phyloP scores from a whole-genome alignment of 176 grass and related monocot species.

The Calamus simplicifolius region DNA sequence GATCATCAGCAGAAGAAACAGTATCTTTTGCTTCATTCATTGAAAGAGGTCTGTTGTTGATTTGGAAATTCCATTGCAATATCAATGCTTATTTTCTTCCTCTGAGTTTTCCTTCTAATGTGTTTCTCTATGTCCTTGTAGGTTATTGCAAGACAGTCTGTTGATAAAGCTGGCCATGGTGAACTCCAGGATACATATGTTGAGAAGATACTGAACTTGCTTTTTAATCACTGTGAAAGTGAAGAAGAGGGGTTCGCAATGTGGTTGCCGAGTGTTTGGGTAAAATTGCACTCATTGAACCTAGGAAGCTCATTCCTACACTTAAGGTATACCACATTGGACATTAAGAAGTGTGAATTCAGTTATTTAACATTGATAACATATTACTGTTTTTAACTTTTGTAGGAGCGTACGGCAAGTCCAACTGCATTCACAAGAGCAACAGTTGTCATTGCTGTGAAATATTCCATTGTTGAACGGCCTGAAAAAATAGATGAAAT shows the following conservation, averaged over 20 bases:
- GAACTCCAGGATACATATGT: slow-evolving; percentile 71
- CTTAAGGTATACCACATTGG: slow-evolving; percentile 38
- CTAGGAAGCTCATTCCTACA: slow-evolving; percentile 66
- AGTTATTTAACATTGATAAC: not conserved
- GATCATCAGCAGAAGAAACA: slow-evolving; percentile 96
- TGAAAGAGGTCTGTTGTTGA: slow-evolving; percentile 59
- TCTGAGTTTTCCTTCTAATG: slow-evolving; percentile 7
- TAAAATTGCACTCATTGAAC: slow-evolving; percentile 86
- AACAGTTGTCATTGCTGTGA: slow-evolving; percentile 83
- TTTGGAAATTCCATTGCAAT: slow-evolving; percentile 6
- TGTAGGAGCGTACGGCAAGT: slow-evolving; percentile 62
- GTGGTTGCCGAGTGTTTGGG: slow-evolving; percentile 91
- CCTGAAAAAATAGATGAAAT: slow-evolving; percentile 87
- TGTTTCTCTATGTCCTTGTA: slow-evolving; percentile 8
- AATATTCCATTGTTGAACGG: slow-evolving; percentile 90
- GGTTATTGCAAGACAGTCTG: slow-evolving; percentile 81
- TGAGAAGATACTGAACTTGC: slow-evolving; percentile 80
- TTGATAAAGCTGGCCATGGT: slow-evolving; percentile 55
- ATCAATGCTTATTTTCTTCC: not conserved
- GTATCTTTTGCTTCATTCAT: slow-evolving; percentile 84
- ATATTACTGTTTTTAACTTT: slow-evolving; percentile 2
- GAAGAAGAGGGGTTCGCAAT: slow-evolving; percentile 94
- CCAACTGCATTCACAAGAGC: slow-evolving; percentile 74
- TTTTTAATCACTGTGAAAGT: slow-evolving; percentile 94
- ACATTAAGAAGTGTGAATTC: no score